Percentiles rank a stretch among this genome's conserved stretches.
phyloP scores from a whole-genome alignment of 805 yeast species.

The Blastobotrys terrestris region DNA sequence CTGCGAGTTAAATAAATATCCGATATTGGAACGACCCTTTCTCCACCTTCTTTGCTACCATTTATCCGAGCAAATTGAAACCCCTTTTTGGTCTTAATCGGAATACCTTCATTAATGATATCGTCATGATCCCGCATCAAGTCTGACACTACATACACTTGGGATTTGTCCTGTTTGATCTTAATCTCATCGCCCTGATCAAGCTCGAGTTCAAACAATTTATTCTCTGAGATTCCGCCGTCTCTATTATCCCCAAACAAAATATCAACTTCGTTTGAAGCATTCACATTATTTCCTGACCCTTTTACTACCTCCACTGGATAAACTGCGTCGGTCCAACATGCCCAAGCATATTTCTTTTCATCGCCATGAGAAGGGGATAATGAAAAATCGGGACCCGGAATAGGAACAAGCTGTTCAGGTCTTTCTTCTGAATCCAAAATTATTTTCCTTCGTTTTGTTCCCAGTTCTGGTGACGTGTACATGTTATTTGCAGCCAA shows the following conservation, averaged over 20 bases:
- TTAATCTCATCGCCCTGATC: conserved; percentile 18
- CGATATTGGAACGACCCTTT: not conserved
- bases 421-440: not conserved
- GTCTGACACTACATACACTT: conserved; percentile 10
- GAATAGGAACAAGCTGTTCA: not conserved
- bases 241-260: conserved; percentile 11
- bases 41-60: not conserved
- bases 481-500: not conserved
- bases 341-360: not conserved
- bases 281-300: not conserved
- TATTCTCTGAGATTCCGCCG: conserved; percentile 4
- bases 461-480: not conserved
- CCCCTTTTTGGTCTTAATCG: not conserved
- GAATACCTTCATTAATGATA: not conserved
- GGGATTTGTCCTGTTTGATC: conserved; percentile 12
- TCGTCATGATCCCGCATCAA: conserved; percentile 2
- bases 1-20: conserved; percentile 2
- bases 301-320: not conserved
- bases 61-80: not conserved
- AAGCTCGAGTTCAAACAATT: conserved; percentile 13
- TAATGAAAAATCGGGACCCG: not conserved
- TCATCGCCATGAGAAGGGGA: not conserved
- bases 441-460: not conserved
- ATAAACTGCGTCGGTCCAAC: not conserved
- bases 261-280: not conserved